Conservation (phyloP, 805 yeast species). For the Candida ulmi region DNA sequence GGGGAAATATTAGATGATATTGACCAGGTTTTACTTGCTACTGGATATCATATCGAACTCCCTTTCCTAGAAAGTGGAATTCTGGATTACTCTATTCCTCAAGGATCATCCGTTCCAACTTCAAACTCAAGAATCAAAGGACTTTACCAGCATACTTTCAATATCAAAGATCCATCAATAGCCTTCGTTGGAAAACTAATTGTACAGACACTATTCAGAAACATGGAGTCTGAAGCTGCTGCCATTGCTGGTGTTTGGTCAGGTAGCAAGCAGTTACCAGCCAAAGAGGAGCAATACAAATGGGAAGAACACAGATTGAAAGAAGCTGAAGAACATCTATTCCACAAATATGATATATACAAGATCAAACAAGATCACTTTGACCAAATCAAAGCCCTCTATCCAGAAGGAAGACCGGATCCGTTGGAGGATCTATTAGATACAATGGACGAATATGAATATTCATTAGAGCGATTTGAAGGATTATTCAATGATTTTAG, state of each 20-base stretch:
- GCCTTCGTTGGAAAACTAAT: slow-evolving; percentile 36
- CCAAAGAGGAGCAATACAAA: slow-evolving; percentile 30
- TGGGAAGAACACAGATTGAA: slow-evolving; percentile 28
- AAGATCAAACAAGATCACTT: slow-evolving; percentile 25
- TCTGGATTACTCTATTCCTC: slow-evolving; percentile 19
- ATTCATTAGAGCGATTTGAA: slow-evolving; percentile 15
- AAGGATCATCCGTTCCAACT: slow-evolving; percentile 14
- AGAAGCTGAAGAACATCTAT: slow-evolving; percentile 20
- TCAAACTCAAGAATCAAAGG: slow-evolving; percentile 32
- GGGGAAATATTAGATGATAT: slow-evolving; percentile 28
- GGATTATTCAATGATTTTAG: slow-evolving; percentile 16
- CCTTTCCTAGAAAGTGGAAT: slow-evolving; percentile 29
- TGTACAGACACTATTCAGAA: slow-evolving; percentile 40
- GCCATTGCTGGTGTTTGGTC: slow-evolving; percentile 57
- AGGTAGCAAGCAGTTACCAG: slow-evolving; percentile 33
- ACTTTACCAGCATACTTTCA: slow-evolving; percentile 41
- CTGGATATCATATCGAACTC: slow-evolving; percentile 39
- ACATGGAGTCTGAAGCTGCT: slow-evolving; percentile 47
- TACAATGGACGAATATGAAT: slow-evolving; percentile 7
- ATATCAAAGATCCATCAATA: slow-evolving; percentile 40
- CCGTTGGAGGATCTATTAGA: slow-evolving; percentile 23
- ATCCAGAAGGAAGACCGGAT: slow-evolving; percentile 27
- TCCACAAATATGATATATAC: slow-evolving; percentile 30
- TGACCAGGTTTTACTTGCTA: slow-evolving; percentile 35
- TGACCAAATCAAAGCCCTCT: slow-evolving; percentile 22